These are phyloP conservation scores for Bipolaris zeicola DNA, from an alignment of 2,329 filamentous ascomycete genomes.

Conservation along the genomic window DNA sequence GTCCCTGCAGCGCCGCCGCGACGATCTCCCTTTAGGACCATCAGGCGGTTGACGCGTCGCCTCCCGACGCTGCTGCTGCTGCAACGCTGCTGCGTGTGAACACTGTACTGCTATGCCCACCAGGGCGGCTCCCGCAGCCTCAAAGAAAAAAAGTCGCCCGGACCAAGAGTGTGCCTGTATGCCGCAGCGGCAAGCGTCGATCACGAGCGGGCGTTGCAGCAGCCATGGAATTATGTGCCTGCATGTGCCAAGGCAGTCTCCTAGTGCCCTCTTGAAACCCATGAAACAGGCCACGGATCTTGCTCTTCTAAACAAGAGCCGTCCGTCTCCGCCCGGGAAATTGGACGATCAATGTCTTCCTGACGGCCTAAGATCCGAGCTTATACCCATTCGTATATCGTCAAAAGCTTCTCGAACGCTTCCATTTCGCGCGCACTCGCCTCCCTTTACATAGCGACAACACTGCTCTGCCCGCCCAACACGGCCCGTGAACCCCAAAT, in stretches of 20 bases:
- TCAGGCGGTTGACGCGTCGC: slow-evolving; percentile 13
- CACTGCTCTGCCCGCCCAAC: slow-evolving; percentile 31
- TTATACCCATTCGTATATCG: slow-evolving; percentile 36
- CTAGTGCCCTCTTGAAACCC: slow-evolving; percentile 34
- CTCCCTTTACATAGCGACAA: slow-evolving; percentile 36
- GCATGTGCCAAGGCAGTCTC: slow-evolving; percentile 34
- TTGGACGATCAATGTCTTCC: slow-evolving; percentile 50
- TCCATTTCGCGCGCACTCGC: slow-evolving; percentile 34
- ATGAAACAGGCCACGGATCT: slow-evolving; percentile 26
- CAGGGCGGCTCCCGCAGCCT: slow-evolving; percentile 3
- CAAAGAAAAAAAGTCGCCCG: slow-evolving; percentile 16
- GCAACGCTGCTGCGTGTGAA: no score
- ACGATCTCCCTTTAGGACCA: slow-evolving; percentile 35
- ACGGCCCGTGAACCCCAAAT: slow-evolving; percentile 39
- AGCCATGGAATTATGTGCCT: slow-evolving; percentile 41
- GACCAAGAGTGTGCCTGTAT: slow-evolving; percentile 27
- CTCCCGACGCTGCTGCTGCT: not conserved
- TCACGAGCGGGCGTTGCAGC: slow-evolving; percentile 32
- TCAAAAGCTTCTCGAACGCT: slow-evolving; percentile 48
- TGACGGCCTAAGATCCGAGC: slow-evolving; percentile 45
- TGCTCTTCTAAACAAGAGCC: slow-evolving; percentile 46
- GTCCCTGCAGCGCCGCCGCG: slow-evolving; percentile 37
- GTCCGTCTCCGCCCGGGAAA: slow-evolving; percentile 47
- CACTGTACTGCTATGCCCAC: not conserved
- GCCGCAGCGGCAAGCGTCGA: slow-evolving; percentile 41